Conservation (phyloP, 306 rosid genomes). For the Crataegus laevigata region DNA sequence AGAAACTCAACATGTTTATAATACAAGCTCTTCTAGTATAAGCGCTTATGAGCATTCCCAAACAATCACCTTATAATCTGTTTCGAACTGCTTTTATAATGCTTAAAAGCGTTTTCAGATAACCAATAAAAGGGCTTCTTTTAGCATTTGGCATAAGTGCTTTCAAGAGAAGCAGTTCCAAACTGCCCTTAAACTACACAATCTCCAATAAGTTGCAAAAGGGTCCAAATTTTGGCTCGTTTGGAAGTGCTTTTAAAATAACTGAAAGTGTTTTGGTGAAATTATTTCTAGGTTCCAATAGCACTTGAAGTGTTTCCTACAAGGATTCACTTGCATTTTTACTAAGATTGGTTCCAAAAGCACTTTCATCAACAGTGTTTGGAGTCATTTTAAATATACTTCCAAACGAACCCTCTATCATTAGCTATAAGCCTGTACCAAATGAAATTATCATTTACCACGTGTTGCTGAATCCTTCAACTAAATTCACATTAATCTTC, state of each 20-base stretch:
- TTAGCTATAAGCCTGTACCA: background rate
- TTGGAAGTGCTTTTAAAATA: no score
- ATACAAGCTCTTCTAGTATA: background rate
- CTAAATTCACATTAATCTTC: background rate
- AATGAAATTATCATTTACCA: background rate
- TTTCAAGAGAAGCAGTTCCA: background rate
- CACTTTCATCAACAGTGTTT: no score
- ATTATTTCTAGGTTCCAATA: no score
- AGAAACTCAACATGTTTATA: background rate
- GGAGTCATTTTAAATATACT: no score
- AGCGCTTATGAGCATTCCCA: background rate
- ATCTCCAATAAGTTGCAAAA: background rate
- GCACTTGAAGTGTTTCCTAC: no score
- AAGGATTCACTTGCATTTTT: no score
- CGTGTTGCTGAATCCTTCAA: background rate
- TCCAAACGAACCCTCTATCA: background rate
- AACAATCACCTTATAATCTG: no score
- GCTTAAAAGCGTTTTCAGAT: background rate
- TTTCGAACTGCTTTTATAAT: background rate
- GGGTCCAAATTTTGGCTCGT: background rate
- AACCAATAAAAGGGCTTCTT: background rate
- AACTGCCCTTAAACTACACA: background rate
- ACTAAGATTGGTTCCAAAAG: no score
- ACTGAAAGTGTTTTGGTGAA: no score
- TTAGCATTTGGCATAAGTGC: background rate